Percentiles rank a stretch among this genome's conserved stretches.
Conservation (phyloP, 805 yeast genomes). For the Maudiozyma pseudohumilis region DNA sequence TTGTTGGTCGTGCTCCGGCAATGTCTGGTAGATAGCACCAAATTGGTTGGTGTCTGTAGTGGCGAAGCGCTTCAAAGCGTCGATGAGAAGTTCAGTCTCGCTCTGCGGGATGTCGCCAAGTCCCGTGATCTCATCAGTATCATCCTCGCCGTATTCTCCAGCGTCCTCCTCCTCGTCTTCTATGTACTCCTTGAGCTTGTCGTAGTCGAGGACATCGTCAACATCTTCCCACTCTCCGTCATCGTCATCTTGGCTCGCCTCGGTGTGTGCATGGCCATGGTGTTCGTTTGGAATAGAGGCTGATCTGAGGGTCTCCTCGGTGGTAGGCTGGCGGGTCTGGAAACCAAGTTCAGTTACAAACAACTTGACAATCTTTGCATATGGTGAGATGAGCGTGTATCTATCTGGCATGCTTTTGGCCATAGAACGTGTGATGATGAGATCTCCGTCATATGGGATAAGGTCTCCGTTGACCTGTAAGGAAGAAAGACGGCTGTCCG, state of each 20-base stretch:
- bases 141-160: conserved; percentile 10
- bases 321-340: conserved; percentile 45
- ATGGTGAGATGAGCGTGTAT: conserved; percentile 58
- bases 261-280: conserved; percentile 4
- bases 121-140: conserved; percentile 11
- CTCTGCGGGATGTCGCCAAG: conserved; percentile 10
- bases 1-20: conserved; percentile 46
- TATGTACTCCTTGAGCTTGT: conserved; percentile 45
- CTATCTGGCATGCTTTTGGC: conserved; percentile 53
- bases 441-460: conserved; percentile 45
- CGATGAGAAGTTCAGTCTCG: conserved; percentile 33
- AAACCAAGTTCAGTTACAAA: conserved; percentile 59
- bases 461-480: conserved; percentile 71
- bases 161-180: conserved; percentile 27
- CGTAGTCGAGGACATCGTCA: conserved; percentile 59
- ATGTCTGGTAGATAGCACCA: conserved; percentile 38
- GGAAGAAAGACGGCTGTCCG: conserved; percentile 41
- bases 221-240: conserved; percentile 73
- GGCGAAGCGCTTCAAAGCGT: conserved; percentile 50
- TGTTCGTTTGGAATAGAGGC: conserved; percentile 12
- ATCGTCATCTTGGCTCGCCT: conserved; percentile 19
- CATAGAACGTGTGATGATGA: conserved; percentile 82
- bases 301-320: conserved; percentile 14
- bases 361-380: conserved; percentile 62
- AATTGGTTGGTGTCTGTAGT: conserved; percentile 41